phyloP scores from a whole-genome alignment of 2,329 filamentous ascomycete species.

The Fusarium temperatum region DNA sequence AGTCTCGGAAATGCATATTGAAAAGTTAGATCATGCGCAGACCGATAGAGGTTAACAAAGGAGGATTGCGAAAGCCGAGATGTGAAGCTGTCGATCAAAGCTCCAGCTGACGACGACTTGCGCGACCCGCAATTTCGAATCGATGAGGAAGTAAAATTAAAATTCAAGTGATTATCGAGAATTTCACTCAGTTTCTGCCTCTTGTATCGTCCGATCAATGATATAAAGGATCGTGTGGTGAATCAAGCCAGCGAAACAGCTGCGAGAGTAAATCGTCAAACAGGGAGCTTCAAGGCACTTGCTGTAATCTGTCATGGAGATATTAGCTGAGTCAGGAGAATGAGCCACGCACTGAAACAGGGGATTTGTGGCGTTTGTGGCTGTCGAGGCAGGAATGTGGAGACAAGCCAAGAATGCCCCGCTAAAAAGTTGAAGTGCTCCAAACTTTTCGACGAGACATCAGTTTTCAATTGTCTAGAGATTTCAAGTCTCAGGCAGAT shows the following conservation, averaged over 20 bases:
- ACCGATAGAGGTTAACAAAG: constrained; percentile 1
- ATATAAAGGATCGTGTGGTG: constrained; percentile 13
- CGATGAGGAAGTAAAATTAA: not conserved
- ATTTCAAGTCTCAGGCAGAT: constrained; percentile 34
- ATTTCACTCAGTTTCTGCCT: not conserved
- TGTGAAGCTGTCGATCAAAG: constrained; percentile 16
- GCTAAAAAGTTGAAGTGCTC: constrained; percentile 45
- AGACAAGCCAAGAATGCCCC: constrained; percentile 27
- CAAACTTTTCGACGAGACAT: constrained; percentile 40
- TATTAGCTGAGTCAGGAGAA: constrained; percentile 39
- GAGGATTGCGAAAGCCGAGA: constrained; percentile 26
- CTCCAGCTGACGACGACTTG: constrained; percentile 36
- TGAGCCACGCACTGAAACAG: constrained; percentile 20
- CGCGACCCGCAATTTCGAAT: constrained; percentile 24
- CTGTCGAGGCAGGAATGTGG: constrained; percentile 3
- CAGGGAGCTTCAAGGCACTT: constrained; percentile 39
- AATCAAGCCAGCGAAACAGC: constrained; percentile 33
- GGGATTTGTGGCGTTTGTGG: constrained; percentile 25
- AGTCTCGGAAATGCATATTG: constrained; percentile 57
- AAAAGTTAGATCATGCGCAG: constrained; percentile 43
- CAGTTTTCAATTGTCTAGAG: constrained; percentile 17
- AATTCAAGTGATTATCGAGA: not conserved
- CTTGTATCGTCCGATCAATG: not conserved
- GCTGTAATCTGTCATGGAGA: constrained; percentile 39
- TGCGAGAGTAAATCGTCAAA: constrained; percentile 28